Percentiles rank a stretch among this genome's conserved stretches.
phyloP scores from a whole-genome alignment of 2,329 filamentous ascomycete species.

The Penicillium sp. region DNA sequence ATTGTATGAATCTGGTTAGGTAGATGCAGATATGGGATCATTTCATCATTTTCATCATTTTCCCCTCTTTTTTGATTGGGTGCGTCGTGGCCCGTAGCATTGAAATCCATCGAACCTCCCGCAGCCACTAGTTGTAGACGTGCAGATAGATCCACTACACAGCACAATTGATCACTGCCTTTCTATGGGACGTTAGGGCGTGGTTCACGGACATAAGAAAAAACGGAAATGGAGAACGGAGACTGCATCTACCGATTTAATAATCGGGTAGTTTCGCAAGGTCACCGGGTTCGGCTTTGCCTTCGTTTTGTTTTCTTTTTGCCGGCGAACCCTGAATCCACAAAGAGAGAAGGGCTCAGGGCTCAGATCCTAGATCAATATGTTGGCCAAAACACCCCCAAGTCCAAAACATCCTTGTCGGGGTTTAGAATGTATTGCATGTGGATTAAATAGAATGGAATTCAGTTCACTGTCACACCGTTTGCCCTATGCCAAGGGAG shows the following conservation, averaged over 20 bases:
- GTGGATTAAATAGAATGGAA: neutral
- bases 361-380: neutral
- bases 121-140: neutral
- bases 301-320: neutral
- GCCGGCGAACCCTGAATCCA: neutral
- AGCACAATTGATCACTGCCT: neutral
- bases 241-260: neutral
- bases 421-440: neutral
- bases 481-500: neutral
- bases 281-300: neutral
- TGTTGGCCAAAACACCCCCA: neutral
- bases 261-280: neutral
- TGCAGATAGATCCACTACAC: neutral
- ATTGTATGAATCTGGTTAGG: neutral
- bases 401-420: neutral
- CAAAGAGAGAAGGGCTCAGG: neutral
- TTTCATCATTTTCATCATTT: neutral
- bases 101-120: slow-evolving; percentile 7
- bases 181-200: neutral
- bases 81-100: slow-evolving; percentile 2
- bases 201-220: neutral
- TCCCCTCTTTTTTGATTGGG: neutral
- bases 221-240: neutral
- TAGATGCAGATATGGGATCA: neutral
- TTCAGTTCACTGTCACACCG: neutral